Conservation (phyloP, 1,139 yeast species). For the Kluyveromyces sp. region DNA sequence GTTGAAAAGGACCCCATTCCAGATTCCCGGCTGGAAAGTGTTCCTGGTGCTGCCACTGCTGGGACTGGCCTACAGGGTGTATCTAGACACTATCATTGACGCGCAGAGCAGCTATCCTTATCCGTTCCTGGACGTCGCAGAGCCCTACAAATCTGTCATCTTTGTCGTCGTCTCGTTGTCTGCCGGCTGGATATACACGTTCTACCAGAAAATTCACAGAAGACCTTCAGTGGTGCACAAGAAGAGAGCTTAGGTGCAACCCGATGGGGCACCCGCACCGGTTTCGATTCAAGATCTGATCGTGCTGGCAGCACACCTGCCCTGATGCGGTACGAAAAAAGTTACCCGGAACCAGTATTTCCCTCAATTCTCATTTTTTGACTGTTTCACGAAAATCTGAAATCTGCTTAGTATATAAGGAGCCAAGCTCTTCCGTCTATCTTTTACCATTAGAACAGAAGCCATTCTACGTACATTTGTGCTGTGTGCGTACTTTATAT, state of each 20-base stretch:
- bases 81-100: conserved; percentile 44
- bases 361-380: background rate
- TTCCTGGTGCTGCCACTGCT: conserved; percentile 36
- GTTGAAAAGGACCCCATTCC: conserved; percentile 40
- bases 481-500: background rate
- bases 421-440: background rate
- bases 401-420: too few relatives aligned
- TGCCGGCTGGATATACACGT: conserved; percentile 35
- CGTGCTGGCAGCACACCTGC: too few relatives aligned
- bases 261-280: too few relatives aligned
- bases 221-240: background rate
- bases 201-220: conserved; percentile 25
- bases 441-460: too few relatives aligned
- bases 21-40: conserved; percentile 32
- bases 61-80: conserved; percentile 47
- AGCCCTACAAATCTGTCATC: conserved; percentile 40
- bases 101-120: conserved; percentile 51
- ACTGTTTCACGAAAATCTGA: too few relatives aligned
- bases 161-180: conserved; percentile 43
- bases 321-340: too few relatives aligned
- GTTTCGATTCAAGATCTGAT: too few relatives aligned
- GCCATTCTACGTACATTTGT: too few relatives aligned
- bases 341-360: background rate
- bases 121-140: conserved; percentile 53
- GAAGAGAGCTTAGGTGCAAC: background rate